A percentile compares a stretch with the other conserved stretches of the same genome.
Conservation (phyloP, 2,329 filamentous ascomycete species). For the Paramyrothecium roridum region DNA sequence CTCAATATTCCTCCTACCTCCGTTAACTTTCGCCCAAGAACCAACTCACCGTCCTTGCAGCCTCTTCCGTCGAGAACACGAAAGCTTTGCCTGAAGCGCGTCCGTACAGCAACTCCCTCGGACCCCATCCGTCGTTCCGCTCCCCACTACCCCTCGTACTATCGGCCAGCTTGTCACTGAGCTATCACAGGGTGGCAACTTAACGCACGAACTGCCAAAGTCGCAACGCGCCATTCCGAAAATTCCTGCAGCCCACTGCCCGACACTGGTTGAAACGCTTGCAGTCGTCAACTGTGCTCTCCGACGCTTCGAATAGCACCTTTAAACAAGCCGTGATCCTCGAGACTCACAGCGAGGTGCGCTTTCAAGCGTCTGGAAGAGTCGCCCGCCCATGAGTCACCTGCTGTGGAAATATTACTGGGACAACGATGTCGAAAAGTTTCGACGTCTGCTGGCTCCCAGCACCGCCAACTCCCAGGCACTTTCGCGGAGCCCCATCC, state of each 20-base stretch:
- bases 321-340: conserved; percentile 90
- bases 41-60: background rate
- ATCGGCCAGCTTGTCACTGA: background rate
- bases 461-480: conserved; percentile 57
- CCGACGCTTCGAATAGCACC: conserved; percentile 48
- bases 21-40: background rate
- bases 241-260: background rate
- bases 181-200: background rate
- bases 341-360: conserved; percentile 88
- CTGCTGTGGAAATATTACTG: conserved; percentile 95
- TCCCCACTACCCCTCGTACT: background rate
- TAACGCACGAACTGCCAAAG: background rate
- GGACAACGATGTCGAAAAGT: conserved; percentile 95
- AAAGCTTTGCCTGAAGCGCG: too few species aligned
- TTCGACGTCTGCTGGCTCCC: conserved; percentile 82
- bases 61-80: too few species aligned
- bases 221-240: background rate
- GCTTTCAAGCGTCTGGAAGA: conserved; percentile 51
- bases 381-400: conserved; percentile 74
- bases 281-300: conserved; percentile 11
- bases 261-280: background rate
- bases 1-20: background rate
- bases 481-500: conserved; percentile 49
- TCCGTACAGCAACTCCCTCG: background rate
- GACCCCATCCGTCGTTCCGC: background rate